Conservation (phyloP, 768 basidiomycete genomes). For the Boletellus sp. region DNA sequence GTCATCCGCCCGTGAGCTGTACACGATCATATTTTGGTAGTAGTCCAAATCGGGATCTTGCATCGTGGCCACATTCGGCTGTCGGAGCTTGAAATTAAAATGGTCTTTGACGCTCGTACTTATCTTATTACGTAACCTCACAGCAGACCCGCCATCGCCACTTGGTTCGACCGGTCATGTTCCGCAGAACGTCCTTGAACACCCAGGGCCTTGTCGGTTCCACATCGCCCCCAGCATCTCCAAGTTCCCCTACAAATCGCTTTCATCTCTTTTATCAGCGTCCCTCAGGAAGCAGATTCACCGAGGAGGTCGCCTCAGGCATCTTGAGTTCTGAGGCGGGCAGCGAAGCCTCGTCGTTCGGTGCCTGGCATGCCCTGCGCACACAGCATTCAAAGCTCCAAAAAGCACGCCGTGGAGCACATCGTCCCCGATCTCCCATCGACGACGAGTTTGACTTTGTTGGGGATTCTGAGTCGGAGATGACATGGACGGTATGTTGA, state of each 20-base stretch:
- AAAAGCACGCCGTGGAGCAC: slow-evolving; percentile 11
- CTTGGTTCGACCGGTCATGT: slow-evolving; percentile 14
- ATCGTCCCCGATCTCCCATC: neutral
- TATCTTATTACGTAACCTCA: too few species aligned
- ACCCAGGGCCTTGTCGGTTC: slow-evolving; percentile 6
- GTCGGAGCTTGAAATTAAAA: too few species aligned
- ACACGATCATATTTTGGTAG: too few species aligned
- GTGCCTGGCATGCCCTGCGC: slow-evolving; percentile 4
- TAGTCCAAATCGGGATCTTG: too few species aligned
- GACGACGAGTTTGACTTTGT: neutral
- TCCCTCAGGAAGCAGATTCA: slow-evolving; percentile 28
- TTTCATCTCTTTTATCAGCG: slow-evolving; percentile 10
- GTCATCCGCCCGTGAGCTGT: slow-evolving; percentile 44
- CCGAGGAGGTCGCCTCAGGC: slow-evolving; percentile 22
- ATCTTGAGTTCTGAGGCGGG: slow-evolving; percentile 26
- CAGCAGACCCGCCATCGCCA: neutral
- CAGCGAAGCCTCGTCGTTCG: slow-evolving; percentile 15
- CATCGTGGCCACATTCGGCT: too few species aligned
- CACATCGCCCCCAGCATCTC: slow-evolving; percentile 12
- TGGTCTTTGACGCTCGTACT: too few species aligned
- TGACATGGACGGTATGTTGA: slow-evolving; percentile 17
- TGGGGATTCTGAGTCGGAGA: slow-evolving; percentile 6
- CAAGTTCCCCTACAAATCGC: slow-evolving; percentile 12
- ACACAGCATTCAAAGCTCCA: slow-evolving; percentile 14
- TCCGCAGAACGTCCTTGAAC: slow-evolving; percentile 6